Base-by-base conservation (phyloP, 2,329 filamentous ascomycete genomes). In the Botryotinia narcissicola region DNA sequence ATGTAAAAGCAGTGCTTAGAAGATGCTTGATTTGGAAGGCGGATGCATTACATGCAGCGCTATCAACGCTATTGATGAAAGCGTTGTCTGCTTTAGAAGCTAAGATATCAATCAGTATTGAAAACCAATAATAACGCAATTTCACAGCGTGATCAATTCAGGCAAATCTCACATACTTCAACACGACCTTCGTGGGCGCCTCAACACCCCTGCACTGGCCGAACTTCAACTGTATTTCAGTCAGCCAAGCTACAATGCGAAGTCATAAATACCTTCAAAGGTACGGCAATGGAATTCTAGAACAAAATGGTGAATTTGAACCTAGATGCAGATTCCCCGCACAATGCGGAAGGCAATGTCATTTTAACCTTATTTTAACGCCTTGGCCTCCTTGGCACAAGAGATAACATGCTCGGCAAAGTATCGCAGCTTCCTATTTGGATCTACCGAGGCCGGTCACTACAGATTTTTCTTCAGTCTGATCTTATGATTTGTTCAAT, bases 351-450 rank as follows among this genome's bases (percentile, higher is more conserved):
- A 57, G 37, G 70, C 35, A 71, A 57, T 57, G 70, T 67, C 46
- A 42, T 67, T 44, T 66, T 72, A 72, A 72, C 60, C 60, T 57
- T 72, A 66, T 40, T 72, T 59, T n/a, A 57, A 64, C 18, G 22
- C 32, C 70, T 72, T 72, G 70, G 70, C 46, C 25, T 29, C 46
- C 70, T 72, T 72, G 60, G 70, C 70, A 29, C 61, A 12, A 40
- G 16, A 66, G 60, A 72, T 72, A 72, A 57, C 59, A 72, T 66
- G n/a, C 70, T 72, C 70, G 60, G 70, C 70, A 67, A 66, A 54
- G 7, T 25, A 35, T 7, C 35, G 9, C 44, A 67, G 35, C 70
- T 72, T 72, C 70, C 70, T 72, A 54, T 51, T 57, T 54, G 37
- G 70, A 72, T 25, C 59, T 54, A n/a, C 59, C 44, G 70, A 71